Evolutionary conservation across 208 protist species (phyloP).

Genomic region (Tritrichomonas musculus): DNA sequence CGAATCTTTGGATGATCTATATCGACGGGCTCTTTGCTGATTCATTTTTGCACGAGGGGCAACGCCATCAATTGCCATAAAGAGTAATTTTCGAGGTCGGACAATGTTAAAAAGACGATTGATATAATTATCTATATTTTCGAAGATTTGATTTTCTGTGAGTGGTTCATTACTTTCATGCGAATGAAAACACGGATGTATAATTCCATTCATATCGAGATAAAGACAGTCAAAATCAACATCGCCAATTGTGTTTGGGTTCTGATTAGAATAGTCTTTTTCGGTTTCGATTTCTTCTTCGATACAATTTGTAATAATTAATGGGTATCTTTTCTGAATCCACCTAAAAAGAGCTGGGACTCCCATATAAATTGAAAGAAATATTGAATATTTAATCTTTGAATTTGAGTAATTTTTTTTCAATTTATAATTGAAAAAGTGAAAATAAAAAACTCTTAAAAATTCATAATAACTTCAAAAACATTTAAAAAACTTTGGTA

Average conservation of each 20-base stretch:
- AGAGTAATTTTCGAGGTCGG: conserved; percentile 89
- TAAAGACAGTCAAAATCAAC: conserved; percentile 95
- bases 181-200: conserved; percentile 97
- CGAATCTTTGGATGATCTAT: conserved; percentile 54
- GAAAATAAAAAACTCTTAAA: too few species aligned
- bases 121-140: conserved; percentile 84
- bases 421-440: too few species aligned
- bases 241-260: conserved; percentile 70
- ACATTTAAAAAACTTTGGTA: too few species aligned
- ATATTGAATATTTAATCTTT: too few species aligned
- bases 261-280: neutral
- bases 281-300: neutral
- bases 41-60: conserved; percentile 99
- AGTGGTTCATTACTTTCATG: conserved; percentile 57
- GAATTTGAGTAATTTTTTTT: too few species aligned
- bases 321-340: neutral
- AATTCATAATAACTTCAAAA: too few species aligned
- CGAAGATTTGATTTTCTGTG: conserved; percentile 67
- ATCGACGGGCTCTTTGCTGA: conserved; percentile 92
- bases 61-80: conserved; percentile 84
- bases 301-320: neutral
- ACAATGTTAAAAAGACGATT: conserved; percentile 91
- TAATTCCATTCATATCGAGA: conserved; percentile 97
- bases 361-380: conserved; percentile 32
- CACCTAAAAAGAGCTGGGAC: conserved; percentile 31